Percentiles rank a stretch among this genome's conserved stretches.
These are phyloP conservation scores for Amphirosellinia nigrospora DNA, from an alignment of 495 filamentous ascomycete species.

Conservation along the genomic window DNA sequence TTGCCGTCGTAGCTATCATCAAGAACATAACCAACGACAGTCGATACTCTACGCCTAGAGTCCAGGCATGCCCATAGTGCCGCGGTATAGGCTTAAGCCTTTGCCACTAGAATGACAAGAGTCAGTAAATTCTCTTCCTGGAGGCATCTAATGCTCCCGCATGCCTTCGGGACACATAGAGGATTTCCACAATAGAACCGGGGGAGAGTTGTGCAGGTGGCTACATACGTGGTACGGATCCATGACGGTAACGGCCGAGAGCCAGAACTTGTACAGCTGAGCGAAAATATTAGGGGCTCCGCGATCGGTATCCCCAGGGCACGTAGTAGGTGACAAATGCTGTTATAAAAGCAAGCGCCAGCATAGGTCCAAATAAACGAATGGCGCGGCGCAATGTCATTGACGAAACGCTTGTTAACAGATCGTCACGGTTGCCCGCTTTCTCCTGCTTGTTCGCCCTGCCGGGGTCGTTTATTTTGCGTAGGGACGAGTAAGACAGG, in stretches of 20 bases:
- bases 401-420: slow-evolving; percentile 15
- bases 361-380: slow-evolving; percentile 21
- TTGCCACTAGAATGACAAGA: slow-evolving; percentile 4
- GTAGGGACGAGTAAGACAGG: slow-evolving; percentile 19
- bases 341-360: slow-evolving; percentile 19
- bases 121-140: slow-evolving; percentile 10
- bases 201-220: slow-evolving; percentile 5
- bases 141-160: slow-evolving; percentile 5
- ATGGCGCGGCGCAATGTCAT: slow-evolving; percentile 22
- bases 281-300: slow-evolving; percentile 19
- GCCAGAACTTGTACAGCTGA: slow-evolving; percentile 16
- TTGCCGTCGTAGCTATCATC: slow-evolving; percentile 23
- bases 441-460: slow-evolving; percentile 15
- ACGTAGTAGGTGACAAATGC: slow-evolving; percentile 20
- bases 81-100: slow-evolving; percentile 10
- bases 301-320: slow-evolving; percentile 9
- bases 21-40: slow-evolving; percentile 22
- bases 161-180: slow-evolving; percentile 2
- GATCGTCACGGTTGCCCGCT: slow-evolving; percentile 13
- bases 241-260: slow-evolving; percentile 21
- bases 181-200: not conserved
- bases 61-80: slow-evolving; percentile 17
- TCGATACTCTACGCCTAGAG: slow-evolving; percentile 21
- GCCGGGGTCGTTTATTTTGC: slow-evolving; percentile 15
- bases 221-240: slow-evolving; percentile 18